Evolutionary conservation across 176 grass and related monocot genomes (phyloP).

Genomic region (Coix lacrymajobi): DNA sequence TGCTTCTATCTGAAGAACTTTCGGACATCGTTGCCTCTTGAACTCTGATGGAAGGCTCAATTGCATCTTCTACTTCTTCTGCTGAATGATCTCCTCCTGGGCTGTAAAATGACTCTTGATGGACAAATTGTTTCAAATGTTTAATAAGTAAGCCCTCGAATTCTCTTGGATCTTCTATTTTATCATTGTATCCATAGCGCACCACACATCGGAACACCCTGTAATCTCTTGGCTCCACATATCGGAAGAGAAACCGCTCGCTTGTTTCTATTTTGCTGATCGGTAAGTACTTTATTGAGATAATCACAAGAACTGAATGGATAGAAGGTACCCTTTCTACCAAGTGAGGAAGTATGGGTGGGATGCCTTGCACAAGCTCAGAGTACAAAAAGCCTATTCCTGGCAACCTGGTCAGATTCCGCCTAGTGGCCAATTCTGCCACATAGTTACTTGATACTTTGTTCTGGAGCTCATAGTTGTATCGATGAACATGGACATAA

Average conservation of each 20-base stretch:
- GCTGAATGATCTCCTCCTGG: slow-evolving; percentile 22
- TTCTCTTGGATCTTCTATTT: slow-evolving; percentile 46
- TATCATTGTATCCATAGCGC: slow-evolving; percentile 72
- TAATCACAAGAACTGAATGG: slow-evolving; percentile 61
- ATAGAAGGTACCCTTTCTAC: slow-evolving; percentile 54
- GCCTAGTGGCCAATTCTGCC: slow-evolving; percentile 26
- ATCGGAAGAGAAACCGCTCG: slow-evolving; percentile 56
- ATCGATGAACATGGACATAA: slow-evolving; percentile 60
- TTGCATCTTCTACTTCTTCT: slow-evolving; percentile 25
- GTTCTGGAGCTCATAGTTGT: slow-evolving; percentile 61
- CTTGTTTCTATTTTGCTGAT: slow-evolving; percentile 54
- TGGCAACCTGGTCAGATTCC: slow-evolving; percentile 38
- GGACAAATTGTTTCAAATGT: slow-evolving; percentile 51
- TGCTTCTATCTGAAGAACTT: slow-evolving; percentile 19
- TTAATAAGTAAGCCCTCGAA: slow-evolving; percentile 49
- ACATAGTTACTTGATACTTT: slow-evolving; percentile 53
- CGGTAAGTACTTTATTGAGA: slow-evolving; percentile 66
- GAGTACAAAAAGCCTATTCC: slow-evolving; percentile 68
- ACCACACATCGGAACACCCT: slow-evolving; percentile 61
- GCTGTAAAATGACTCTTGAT: slow-evolving; percentile 43
- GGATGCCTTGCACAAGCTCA: slow-evolving; percentile 68
- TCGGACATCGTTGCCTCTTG: slow-evolving; percentile 8
- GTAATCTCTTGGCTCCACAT: slow-evolving; percentile 37
- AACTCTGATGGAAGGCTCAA: slow-evolving; percentile 9
- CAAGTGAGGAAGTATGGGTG: slow-evolving; percentile 69